Evolutionary conservation across 257 asterid genomes (phyloP).

Genomic region (Nicotiana otophora): DNA sequence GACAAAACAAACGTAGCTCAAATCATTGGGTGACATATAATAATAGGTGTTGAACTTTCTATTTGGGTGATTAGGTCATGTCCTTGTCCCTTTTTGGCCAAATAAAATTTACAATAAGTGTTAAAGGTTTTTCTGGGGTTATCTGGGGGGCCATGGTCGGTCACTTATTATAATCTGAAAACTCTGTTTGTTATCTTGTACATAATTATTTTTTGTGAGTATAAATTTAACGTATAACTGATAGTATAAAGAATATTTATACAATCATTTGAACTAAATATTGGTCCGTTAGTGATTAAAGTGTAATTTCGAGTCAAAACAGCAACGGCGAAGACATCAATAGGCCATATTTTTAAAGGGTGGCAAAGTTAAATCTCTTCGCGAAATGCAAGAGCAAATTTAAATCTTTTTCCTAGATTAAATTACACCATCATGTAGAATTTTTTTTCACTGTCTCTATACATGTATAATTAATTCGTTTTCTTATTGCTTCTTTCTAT

Average conservation of each 20-base stretch:
- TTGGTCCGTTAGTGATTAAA: too few species aligned
- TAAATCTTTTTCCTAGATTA: too few species aligned
- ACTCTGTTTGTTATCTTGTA: not conserved
- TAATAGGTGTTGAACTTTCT: conserved; percentile 45
- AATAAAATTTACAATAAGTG: conserved; percentile 18
- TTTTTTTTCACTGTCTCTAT: too few species aligned
- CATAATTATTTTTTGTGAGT: not conserved
- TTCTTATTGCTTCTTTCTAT: too few species aligned
- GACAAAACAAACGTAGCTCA: conserved; percentile 34
- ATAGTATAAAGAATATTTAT: not conserved
- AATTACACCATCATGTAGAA: too few species aligned
- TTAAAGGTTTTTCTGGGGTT: conserved; percentile 4
- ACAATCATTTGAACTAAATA: too few species aligned
- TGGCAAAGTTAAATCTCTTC: too few species aligned
- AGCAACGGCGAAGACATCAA: too few species aligned
- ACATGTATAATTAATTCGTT: too few species aligned
- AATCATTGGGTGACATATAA: conserved; percentile 52
- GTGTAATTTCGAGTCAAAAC: too few species aligned
- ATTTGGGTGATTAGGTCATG: conserved; percentile 37
- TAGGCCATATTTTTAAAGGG: too few species aligned
- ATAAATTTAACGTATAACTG: not conserved
- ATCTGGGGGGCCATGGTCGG: conserved; percentile 45
- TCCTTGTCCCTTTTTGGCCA: not conserved
- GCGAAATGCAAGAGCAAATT: too few species aligned
- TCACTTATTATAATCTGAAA: conserved; percentile 22